These are phyloP conservation scores for Cenchrus purpureus DNA, from an alignment of 176 grass and related monocot genomes.

Conservation along the genomic window DNA sequence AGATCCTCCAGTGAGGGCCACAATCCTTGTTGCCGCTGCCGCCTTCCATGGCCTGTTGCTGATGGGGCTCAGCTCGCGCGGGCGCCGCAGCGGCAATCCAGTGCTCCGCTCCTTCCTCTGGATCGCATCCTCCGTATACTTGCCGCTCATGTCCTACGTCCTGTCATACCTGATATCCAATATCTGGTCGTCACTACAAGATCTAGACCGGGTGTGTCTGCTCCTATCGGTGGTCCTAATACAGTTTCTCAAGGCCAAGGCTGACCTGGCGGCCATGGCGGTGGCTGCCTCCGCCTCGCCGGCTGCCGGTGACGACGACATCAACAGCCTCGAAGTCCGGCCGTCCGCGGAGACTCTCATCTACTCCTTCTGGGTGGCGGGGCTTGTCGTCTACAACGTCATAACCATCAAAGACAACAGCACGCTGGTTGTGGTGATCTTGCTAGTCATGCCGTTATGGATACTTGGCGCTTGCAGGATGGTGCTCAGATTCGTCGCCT, in stretches of 20 bases:
- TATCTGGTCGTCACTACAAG: too few relatives aligned
- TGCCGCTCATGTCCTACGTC: not conserved
- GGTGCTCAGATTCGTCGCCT: not conserved
- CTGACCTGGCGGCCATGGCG: not conserved
- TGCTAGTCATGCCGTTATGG: not conserved
- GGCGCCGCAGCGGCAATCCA: not conserved
- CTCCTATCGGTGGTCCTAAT: not conserved
- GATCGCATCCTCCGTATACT: not conserved
- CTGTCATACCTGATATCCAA: not conserved
- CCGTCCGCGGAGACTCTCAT: not conserved
- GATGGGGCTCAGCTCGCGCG: not conserved
- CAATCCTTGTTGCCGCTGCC: not conserved
- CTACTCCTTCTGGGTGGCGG: slow-evolving; percentile 15
- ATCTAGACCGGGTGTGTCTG: not conserved
- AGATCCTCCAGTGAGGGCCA: too few relatives aligned
- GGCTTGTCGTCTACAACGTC: not conserved
- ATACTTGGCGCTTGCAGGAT: not conserved
- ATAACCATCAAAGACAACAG: too few relatives aligned
- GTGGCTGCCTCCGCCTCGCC: not conserved
- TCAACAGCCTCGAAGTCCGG: slow-evolving; percentile 5
- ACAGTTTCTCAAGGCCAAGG: slow-evolving; percentile 11
- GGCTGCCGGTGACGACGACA: not conserved
- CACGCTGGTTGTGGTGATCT: not conserved
- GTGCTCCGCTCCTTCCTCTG: not conserved
- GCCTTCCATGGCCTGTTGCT: not conserved